Evolutionary conservation across 2,329 filamentous ascomycete genomes (phyloP).

Genomic region (Beauveria asiatica): DNA sequence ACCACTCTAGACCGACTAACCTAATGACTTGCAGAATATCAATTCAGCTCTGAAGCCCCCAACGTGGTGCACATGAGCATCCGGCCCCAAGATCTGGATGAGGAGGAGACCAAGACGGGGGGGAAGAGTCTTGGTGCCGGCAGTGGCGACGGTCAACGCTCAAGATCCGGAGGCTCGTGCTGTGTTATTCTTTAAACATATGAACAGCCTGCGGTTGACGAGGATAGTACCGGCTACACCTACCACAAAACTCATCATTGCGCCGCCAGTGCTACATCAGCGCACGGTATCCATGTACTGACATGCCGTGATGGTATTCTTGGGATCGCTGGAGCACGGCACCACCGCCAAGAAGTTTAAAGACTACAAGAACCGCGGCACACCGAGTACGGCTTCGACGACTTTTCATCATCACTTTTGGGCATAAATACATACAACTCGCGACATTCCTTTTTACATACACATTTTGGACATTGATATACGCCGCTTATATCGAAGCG

Average conservation of each 20-base stretch:
- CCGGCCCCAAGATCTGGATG: conserved; percentile 77
- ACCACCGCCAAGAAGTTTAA: not conserved
- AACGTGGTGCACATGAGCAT: conserved; percentile 96
- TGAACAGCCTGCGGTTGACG: conserved; percentile 19
- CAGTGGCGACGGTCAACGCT: conserved; percentile 31
- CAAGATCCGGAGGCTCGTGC: conserved; percentile 33
- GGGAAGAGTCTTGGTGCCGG: conserved; percentile 41
- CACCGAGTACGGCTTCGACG: not conserved
- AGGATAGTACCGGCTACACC: not conserved
- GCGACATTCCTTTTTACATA: conserved; percentile 7
- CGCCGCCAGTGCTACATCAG: not conserved
- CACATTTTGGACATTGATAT: conserved; percentile 11
- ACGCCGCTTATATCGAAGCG: conserved; percentile 5
- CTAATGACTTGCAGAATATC: conserved; percentile 54
- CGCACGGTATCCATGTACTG: not conserved
- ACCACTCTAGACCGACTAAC: not conserved
- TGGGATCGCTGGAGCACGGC: not conserved
- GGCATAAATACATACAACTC: conserved; percentile 3
- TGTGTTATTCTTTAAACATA: conserved; percentile 45
- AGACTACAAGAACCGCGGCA: not conserved
- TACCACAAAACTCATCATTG: not conserved
- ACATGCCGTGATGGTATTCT: not conserved
- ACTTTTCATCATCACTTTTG: conserved; percentile 1
- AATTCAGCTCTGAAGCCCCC: conserved; percentile 62
- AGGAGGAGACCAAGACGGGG: conserved; percentile 63